A percentile compares a stretch with the other conserved stretches of the same genome.
phyloP scores from a whole-genome alignment of 352 stramenopile genomes.

The Phytophthora colocasiae region DNA sequence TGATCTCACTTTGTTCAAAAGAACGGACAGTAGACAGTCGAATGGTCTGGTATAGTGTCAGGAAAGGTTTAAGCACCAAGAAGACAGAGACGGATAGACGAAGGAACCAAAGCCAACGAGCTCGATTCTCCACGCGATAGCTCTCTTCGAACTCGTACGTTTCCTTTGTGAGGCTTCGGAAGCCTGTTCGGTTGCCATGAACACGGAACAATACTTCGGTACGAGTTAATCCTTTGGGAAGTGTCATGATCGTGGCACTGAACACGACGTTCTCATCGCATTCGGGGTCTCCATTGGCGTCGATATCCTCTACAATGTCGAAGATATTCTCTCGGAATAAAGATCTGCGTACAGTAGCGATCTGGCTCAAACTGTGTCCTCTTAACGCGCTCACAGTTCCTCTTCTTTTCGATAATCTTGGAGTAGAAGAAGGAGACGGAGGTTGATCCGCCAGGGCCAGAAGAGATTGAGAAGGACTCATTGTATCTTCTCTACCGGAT shows the following conservation, averaged over 20 bases:
- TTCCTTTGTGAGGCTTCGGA: constrained; percentile 50
- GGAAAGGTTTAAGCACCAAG: constrained; percentile 73
- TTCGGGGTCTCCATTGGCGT: constrained; percentile 42
- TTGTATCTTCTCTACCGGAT: constrained; percentile 12
- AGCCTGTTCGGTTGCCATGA: constrained; percentile 41
- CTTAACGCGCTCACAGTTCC: constrained; percentile 49
- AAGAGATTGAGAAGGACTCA: constrained; percentile 7
- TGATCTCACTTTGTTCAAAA: constrained; percentile 66
- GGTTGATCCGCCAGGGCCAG: constrained; percentile 21
- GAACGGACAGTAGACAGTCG: constrained; percentile 49
- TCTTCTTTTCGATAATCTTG: constrained; percentile 31
- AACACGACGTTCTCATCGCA: constrained; percentile 28
- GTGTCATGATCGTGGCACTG: constrained; percentile 77
- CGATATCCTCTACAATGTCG: constrained; percentile 77
- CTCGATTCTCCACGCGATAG: constrained; percentile 74
- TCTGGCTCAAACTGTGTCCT: constrained; percentile 42
- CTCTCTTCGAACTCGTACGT: constrained; percentile 76
- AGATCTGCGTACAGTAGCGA: constrained; percentile 41
- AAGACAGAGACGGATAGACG: constrained; percentile 73
- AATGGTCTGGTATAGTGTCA: constrained; percentile 79
- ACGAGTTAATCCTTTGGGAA: constrained; percentile 73
- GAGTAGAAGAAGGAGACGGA: constrained; percentile 3
- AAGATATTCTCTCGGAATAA: constrained; percentile 79
- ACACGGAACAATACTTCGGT: constrained; percentile 72
- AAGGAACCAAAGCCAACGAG: constrained; percentile 74